Base-by-base conservation (phyloP, 305 asterid genomes). In the Stenogyne calaminthoides region DNA sequence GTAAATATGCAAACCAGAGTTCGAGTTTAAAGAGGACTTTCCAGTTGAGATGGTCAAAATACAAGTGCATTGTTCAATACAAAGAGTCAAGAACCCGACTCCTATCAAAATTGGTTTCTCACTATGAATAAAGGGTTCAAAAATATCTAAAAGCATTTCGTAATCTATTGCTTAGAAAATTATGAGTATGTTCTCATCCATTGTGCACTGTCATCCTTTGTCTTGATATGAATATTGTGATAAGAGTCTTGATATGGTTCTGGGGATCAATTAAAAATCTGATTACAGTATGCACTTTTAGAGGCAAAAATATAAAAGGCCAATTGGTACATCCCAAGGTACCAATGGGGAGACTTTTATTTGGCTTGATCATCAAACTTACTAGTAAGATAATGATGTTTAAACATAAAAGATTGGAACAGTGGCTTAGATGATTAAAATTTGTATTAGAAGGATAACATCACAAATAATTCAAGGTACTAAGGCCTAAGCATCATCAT, bases 301-400 rank as follows among this genome's bases (percentile, higher is more conserved):
- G 52, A 20, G 6, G 64, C 69, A 44, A 71, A 16, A 4, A 60
- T 15, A 12, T 15, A 71, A 19, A 59, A 71, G 59, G 68, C 29
- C 60, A 60, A 44, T 9, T 29, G 14, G 6, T 12, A 44, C 59
- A 69, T 20, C 14, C 14, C 54, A 67, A 49, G 61, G 44, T 56
- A 46, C 16, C 65, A 57, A 54, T 22, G 16, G n/a, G 29, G 32
- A 36, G 42, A n/a, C 51, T 54, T 71, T 36, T 34, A 34, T 37
- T 36, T 63, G 57, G 32, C 54, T 37, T 32, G 42, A 32, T 47
- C 16, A 62, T 47, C 25, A 19, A 46, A 47, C 16, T 12, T 47
- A 46, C 4, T 61, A 22, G 40, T 20, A 15, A 52, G 58, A 22
- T 9, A 34, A 42, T 52, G 25, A 27, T 19, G 61, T 64, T 16